phyloP scores from a whole-genome alignment of 2,329 filamentous ascomycete genomes.

The Talaromyces piceae region DNA sequence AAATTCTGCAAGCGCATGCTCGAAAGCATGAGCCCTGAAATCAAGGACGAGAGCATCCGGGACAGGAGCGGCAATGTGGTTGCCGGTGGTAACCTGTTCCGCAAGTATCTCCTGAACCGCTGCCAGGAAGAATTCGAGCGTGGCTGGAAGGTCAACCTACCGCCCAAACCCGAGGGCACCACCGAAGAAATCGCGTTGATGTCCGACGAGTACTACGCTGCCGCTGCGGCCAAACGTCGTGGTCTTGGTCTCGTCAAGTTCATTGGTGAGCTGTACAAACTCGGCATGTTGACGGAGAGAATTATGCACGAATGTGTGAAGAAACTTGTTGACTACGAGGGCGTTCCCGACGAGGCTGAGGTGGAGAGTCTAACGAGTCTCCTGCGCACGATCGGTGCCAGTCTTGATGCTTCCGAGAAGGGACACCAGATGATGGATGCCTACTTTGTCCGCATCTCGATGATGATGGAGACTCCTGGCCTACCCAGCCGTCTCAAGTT shows the following conservation, averaged over 20 bases:
- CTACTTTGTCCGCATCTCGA: conserved; percentile 85
- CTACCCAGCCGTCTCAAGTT: conserved; percentile 84
- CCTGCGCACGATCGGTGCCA: conserved; percentile 80
- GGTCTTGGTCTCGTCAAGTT: conserved; percentile 98
- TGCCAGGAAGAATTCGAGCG: conserved; percentile 99
- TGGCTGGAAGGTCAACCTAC: conserved; percentile 87
- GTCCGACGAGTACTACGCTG: conserved; percentile 93
- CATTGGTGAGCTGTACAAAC: conserved; percentile 98
- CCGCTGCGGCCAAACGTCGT: conserved; percentile 88
- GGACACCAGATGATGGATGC: conserved; percentile 80
- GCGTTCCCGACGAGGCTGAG: conserved; percentile 87
- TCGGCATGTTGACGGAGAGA: conserved; percentile 94
- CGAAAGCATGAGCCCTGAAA: conserved; percentile 86
- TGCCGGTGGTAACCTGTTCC: conserved; percentile 87
- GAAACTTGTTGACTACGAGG: conserved; percentile 93
- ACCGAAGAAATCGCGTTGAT: conserved; percentile 70
- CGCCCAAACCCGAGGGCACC: conserved; percentile 65
- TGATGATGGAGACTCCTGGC: conserved; percentile 70
- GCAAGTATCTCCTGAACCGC: conserved; percentile 96
- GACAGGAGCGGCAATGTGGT: conserved; percentile 86
- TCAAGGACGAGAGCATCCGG: conserved; percentile 88
- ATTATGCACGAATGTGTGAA: conserved; percentile 99
- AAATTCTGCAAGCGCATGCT: conserved; percentile 98
- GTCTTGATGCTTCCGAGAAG: conserved; percentile 76
- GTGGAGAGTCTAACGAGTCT: conserved; percentile 93